phyloP scores from a whole-genome alignment of 495 filamentous ascomycete species.

The Neurospora cerealis region DNA sequence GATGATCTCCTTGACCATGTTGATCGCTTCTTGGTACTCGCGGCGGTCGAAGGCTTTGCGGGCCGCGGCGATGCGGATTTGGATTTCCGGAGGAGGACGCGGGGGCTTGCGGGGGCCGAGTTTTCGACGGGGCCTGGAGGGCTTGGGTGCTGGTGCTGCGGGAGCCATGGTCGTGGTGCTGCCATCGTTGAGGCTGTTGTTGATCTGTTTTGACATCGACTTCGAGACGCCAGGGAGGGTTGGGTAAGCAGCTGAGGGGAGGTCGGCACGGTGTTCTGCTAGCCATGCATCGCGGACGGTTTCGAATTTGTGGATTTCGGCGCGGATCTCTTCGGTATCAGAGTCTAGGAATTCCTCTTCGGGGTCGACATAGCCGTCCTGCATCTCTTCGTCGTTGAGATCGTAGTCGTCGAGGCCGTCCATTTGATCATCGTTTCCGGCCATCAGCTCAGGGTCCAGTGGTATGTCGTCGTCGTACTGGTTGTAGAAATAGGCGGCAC shows the following conservation, averaged over 20 bases:
- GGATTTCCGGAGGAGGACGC: conserved; percentile 67
- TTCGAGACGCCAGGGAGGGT: neutral
- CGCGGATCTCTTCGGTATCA: conserved; percentile 25
- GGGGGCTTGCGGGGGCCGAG: conserved; percentile 61
- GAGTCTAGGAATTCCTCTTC: conserved; percentile 16
- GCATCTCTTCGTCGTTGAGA: conserved; percentile 14
- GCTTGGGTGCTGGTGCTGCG: neutral
- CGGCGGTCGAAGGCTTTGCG: conserved; percentile 58
- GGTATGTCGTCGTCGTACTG: neutral
- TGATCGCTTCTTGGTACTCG: conserved; percentile 53
- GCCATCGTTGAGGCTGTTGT: neutral
- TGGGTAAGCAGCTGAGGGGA: neutral
- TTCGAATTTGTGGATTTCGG: conserved; percentile 26
- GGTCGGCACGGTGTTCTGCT: conserved; percentile 18
- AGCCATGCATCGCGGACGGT: conserved; percentile 23
- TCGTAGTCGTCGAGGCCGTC: conserved; percentile 9
- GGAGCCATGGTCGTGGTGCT: neutral
- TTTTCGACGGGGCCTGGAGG: neutral
- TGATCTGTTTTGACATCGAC: conserved; percentile 4
- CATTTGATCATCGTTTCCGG: conserved; percentile 1
- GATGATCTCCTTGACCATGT: conserved; percentile 57
- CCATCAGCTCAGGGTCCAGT: neutral
- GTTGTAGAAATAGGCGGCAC: neutral
- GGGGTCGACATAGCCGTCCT: conserved; percentile 11
- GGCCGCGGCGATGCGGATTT: conserved; percentile 58